Evolutionary conservation across 495 filamentous ascomycete genomes (phyloP), one percentile per base, ranked within the genome.

Genomic region (Annulohypoxylon maeteangense): DNA sequence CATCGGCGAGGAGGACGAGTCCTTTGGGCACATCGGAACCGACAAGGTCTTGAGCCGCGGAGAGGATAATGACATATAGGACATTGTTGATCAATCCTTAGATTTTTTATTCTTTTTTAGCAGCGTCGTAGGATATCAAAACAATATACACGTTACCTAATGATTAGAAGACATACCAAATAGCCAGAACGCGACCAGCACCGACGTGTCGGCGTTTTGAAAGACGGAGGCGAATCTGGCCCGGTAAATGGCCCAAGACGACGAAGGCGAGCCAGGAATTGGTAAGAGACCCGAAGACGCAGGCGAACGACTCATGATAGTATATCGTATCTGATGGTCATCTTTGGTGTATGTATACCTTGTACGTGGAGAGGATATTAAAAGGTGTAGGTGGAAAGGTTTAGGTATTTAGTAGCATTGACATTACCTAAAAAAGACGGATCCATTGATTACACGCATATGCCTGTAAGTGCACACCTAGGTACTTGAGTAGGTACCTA

Each of bases 11-110:
- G 40, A 98, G 91, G 67, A 99, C 94, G 51, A 96, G 86, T 62
- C 90, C 93, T 79, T 97, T 98, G 27, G 95, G 95, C 0, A 97
- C 84, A 51, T 81, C 76, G 38, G 91, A 89, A 10, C 94, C 94
- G 76, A 98, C 95, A 63, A 99, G 90, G 77, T 99, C 95, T 65
- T 97, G 90, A 20, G 95, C 95, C n/a, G 95, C 91, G 12, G 94
- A 94, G 71, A 99, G 89, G 78, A 99, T 93, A 78, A 99, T 91
- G 32, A 99, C 94, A 78, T 98, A 99, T 80, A 97, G 91, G 75
- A 99, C 91, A 82, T 98, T 98, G 81, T 99, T 99, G 78, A 99
- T 92, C 5, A 97, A 84, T 59, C 95, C 95, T 98, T 67, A 29
- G 18, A 14, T 18, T 7, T 20, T 44, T 42, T 42, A 16, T 5